phyloP scores from a whole-genome alignment of 2,329 filamentous ascomycete genomes.

The Hymenoscyphus repandus region DNA sequence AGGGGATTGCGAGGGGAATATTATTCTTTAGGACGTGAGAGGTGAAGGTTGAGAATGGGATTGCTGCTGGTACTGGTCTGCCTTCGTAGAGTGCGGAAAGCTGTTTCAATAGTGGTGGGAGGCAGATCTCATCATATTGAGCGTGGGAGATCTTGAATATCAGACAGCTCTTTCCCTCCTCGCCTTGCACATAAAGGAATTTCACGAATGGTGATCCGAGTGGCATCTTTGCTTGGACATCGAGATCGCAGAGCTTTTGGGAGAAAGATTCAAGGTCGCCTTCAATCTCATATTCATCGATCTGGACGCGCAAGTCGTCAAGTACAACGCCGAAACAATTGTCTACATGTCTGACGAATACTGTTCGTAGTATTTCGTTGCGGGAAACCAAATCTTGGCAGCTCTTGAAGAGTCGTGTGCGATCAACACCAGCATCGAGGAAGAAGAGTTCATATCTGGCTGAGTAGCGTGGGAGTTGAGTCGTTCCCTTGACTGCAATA shows the following conservation, averaged over 20 bases:
- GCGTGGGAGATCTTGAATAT: constrained; percentile 47
- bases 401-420: constrained; percentile 21
- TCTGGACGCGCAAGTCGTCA: constrained; percentile 29
- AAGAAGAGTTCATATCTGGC: constrained; percentile 35
- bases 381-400: constrained; percentile 30
- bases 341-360: constrained; percentile 34
- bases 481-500: constrained; percentile 37
- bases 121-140: constrained; percentile 61
- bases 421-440: constrained; percentile 29
- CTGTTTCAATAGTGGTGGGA: constrained; percentile 30
- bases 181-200: constrained; percentile 22
- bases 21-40: constrained; percentile 3
- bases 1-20: constrained; percentile 33
- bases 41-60: constrained; percentile 38
- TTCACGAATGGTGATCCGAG: constrained; percentile 36
- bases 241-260: constrained; percentile 28
- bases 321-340: constrained; percentile 34
- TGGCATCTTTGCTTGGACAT: constrained; percentile 33
- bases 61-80: constrained; percentile 22
- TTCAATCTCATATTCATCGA: constrained; percentile 25
- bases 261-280: constrained; percentile 31
- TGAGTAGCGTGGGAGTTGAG: constrained; percentile 31
- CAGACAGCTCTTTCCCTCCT: constrained; percentile 31
- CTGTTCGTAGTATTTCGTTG: constrained; percentile 36
- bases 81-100: constrained; percentile 32